phyloP scores from a whole-genome alignment of 805 yeast species.

The Spathaspora girioi region DNA sequence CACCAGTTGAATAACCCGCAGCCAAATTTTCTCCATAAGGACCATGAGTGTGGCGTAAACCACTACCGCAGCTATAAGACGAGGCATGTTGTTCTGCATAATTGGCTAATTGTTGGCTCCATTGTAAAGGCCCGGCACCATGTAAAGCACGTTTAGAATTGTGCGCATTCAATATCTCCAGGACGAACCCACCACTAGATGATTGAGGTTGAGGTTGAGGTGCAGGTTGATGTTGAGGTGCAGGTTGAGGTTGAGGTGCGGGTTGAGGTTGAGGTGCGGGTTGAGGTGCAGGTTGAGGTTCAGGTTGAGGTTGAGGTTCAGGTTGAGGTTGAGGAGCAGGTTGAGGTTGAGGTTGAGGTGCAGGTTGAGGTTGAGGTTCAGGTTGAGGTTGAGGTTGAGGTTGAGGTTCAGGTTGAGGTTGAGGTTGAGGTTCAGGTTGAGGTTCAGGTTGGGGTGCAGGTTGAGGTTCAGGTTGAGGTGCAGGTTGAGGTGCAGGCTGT shows the following conservation, averaged over 20 bases:
- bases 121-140: constrained; percentile 23
- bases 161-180: constrained; percentile 31
- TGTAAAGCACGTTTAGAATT: constrained; percentile 36
- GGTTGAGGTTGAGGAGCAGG: constrained; percentile 1
- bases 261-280: neutral
- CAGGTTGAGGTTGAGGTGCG: constrained; percentile 16
- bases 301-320: neutral
- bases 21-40: constrained; percentile 78
- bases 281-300: constrained; percentile 8
- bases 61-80: constrained; percentile 61
- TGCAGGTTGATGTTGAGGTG: neutral
- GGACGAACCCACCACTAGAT: constrained; percentile 28
- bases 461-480: neutral
- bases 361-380: constrained; percentile 9
- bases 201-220: neutral
- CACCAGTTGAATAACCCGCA: constrained; percentile 55
- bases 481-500: neutral
- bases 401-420: neutral
- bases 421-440: neutral
- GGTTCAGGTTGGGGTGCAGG: constrained; percentile 5
- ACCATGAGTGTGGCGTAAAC: constrained; percentile 58
- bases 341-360: constrained; percentile 10
- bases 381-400: constrained; percentile 3
- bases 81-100: constrained; percentile 41
- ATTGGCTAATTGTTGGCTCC: constrained; percentile 30